Conservation (phyloP, 1,284 basidiomycete genomes). For the Trichosporon faecale region DNA sequence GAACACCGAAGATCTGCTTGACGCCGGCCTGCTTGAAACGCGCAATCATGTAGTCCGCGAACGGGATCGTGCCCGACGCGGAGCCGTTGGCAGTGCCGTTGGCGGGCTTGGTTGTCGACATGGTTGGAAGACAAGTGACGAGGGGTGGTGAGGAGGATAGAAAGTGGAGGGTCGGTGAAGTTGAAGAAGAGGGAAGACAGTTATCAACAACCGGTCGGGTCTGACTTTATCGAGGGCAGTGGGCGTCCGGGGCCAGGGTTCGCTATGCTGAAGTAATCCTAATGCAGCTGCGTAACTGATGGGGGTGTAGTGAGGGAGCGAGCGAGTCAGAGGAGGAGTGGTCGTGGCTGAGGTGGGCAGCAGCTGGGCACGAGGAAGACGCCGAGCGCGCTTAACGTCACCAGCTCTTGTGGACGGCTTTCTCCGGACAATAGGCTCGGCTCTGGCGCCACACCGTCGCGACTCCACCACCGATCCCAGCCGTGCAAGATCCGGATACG, state of each 20-base stretch:
- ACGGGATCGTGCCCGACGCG: conserved; percentile 9
- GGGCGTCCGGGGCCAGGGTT: too few relatives aligned
- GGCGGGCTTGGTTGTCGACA: neutral
- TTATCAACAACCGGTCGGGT: neutral
- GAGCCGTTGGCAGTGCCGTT: conserved; percentile 9
- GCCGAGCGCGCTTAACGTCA: neutral
- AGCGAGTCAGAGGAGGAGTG: neutral
- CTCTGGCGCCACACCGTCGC: neutral
- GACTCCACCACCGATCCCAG: neutral
- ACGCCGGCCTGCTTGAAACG: conserved; percentile 58
- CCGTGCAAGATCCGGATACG: neutral
- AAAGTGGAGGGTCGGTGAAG: neutral
- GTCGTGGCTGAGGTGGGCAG: conserved; percentile 3
- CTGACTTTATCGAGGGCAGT: neutral
- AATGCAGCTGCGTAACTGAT: neutral
- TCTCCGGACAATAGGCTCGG: neutral
- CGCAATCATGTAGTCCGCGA: conserved; percentile 61
- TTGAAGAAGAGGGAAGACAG: neutral
- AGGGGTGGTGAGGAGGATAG: neutral
- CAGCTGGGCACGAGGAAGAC: neutral
- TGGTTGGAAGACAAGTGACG: neutral
- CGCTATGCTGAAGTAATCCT: too few relatives aligned
- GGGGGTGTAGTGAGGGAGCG: neutral
- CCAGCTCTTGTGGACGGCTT: neutral
- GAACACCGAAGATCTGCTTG: conserved; percentile 72